phyloP scores from a whole-genome alignment of 495 filamentous ascomycete genomes.

The Aspergillus mulundensis region DNA sequence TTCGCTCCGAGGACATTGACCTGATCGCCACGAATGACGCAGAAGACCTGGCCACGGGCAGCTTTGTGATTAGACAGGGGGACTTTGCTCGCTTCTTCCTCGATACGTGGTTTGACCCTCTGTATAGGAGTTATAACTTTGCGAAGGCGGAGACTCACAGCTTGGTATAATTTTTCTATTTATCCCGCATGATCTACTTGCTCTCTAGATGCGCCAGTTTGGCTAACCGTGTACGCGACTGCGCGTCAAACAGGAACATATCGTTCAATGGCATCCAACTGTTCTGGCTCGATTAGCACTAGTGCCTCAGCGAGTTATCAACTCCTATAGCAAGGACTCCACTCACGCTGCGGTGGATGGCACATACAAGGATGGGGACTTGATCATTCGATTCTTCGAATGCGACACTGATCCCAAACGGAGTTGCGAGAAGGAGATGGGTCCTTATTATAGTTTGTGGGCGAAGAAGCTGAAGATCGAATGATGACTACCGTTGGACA shows the following conservation, averaged over 20 bases:
- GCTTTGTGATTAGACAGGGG: constrained; percentile 76
- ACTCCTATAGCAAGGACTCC: constrained; percentile 63
- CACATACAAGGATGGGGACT: constrained; percentile 70
- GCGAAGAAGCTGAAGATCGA: constrained; percentile 29
- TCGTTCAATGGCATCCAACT: constrained; percentile 98
- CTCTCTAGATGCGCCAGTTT: too few species aligned
- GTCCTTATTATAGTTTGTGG: constrained; percentile 50
- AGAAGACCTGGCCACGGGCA: constrained; percentile 70
- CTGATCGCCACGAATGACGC: constrained; percentile 81
- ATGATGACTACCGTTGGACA: background rate
- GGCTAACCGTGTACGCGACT: background rate
- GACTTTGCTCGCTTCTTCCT: constrained; percentile 91
- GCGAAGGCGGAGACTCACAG: constrained; percentile 92
- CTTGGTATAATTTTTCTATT: constrained; percentile 55
- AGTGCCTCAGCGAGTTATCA: constrained; percentile 76
- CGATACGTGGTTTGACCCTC: constrained; percentile 93
- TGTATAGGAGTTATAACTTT: constrained; percentile 92
- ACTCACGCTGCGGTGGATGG: constrained; percentile 42
- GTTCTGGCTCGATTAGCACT: constrained; percentile 84
- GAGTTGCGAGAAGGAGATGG: constrained; percentile 69
- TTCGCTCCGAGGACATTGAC: constrained; percentile 72
- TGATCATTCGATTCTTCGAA: constrained; percentile 68
- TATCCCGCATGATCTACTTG: background rate
- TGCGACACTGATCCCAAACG: constrained; percentile 56
- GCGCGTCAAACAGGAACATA: constrained; percentile 79